phyloP scores from a whole-genome alignment of 768 basidiomycete species.

The Pleurotus tuber-regium region DNA sequence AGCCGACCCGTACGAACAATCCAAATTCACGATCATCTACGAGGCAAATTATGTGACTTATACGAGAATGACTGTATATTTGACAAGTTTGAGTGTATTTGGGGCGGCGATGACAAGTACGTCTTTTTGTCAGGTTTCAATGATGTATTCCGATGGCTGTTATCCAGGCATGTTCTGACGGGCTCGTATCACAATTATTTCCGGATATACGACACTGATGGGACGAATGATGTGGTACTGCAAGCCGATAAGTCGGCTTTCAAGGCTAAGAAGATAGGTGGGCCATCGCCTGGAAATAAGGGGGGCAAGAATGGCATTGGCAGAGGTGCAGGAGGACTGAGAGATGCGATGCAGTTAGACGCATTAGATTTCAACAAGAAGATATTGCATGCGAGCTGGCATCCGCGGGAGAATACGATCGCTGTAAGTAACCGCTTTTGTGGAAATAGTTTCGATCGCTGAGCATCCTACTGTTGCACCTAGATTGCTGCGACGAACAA shows the following conservation, averaged over 20 bases:
- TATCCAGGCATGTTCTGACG: constrained; percentile 86
- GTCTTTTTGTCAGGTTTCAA: constrained; percentile 33
- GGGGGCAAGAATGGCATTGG: constrained; percentile 68
- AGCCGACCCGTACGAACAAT: constrained; percentile 94
- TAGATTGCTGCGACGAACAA: constrained; percentile 98
- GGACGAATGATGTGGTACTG: constrained; percentile 83
- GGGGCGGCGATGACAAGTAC: constrained; percentile 94
- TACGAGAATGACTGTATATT: constrained; percentile 99
- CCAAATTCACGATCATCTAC: constrained; percentile 96
- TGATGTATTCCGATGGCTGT: constrained; percentile 14
- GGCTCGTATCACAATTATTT: constrained; percentile 99
- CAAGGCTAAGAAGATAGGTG: constrained; percentile 99
- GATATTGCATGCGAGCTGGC: constrained; percentile 95
- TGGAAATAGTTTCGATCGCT: not conserved
- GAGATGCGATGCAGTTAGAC: constrained; percentile 86
- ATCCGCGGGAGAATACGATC: constrained; percentile 97
- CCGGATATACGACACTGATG: constrained; percentile 96
- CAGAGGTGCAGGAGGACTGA: constrained; percentile 58
- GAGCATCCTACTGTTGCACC: constrained; percentile 8
- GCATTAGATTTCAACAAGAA: constrained; percentile 95
- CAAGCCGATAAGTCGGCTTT: constrained; percentile 99
- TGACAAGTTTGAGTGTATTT: constrained; percentile 99
- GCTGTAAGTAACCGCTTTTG: constrained; percentile 63
- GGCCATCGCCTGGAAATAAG: constrained; percentile 71
- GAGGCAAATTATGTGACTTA: constrained; percentile 95